phyloP scores from a whole-genome alignment of 495 filamentous ascomycete genomes.

The Aspergillus nidulans region DNA sequence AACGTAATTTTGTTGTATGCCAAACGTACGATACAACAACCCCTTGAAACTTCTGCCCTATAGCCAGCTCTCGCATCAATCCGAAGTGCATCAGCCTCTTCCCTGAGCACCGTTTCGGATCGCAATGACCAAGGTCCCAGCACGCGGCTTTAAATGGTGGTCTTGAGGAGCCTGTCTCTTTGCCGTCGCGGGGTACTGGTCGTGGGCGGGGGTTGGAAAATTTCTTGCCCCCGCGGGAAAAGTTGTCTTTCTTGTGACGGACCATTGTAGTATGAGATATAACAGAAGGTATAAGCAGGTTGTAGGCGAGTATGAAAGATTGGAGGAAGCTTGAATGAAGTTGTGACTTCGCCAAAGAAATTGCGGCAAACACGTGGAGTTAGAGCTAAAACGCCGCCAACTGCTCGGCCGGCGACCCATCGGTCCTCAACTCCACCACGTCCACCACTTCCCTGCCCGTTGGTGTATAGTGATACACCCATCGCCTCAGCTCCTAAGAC shows the following conservation, averaged over 20 bases:
- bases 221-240: conserved; percentile 66
- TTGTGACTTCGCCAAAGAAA: not conserved
- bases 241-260: conserved; percentile 90
- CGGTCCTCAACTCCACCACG: conserved; percentile 18
- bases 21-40: conserved; percentile 73
- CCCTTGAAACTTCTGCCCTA: conserved; percentile 85
- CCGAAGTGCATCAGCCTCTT: conserved; percentile 89
- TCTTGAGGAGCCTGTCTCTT: conserved; percentile 33
- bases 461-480: conserved; percentile 1
- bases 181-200: conserved; percentile 42
- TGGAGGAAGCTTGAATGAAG: not conserved
- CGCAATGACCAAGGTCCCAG: conserved; percentile 97
- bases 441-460: conserved; percentile 15
- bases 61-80: conserved; percentile 85
- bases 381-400: conserved; percentile 13
- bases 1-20: not conserved
- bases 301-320: not conserved
- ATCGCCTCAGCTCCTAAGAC: conserved; percentile 10
- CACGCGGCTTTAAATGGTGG: conserved; percentile 87
- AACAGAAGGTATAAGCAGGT: not conserved
- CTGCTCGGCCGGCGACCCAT: conserved; percentile 5
- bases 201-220: conserved; percentile 48
- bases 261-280: conserved; percentile 49
- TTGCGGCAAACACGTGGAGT: conserved; percentile 19
- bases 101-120: conserved; percentile 93